A percentile compares a stretch with the other conserved stretches of the same genome.
Evolutionary conservation across 306 rosid genomes (phyloP).

Genomic region (Lathyrus tuberosus): DNA sequence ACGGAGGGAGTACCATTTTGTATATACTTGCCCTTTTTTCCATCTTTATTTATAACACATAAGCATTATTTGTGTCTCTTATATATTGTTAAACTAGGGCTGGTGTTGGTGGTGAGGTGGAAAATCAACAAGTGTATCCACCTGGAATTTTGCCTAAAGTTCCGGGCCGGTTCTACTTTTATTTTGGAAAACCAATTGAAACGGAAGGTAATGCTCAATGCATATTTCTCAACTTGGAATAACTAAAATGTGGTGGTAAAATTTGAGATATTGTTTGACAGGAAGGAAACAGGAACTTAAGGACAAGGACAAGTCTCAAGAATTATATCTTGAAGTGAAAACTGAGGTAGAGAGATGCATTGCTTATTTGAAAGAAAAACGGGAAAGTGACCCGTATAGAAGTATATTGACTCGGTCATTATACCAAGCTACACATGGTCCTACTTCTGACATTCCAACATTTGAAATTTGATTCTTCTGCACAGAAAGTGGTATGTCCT

Average conservation of each 20-base stretch:
- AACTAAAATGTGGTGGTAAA: constrained; percentile 15
- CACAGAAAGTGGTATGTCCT: neutral
- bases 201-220: constrained; percentile 59
- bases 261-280: constrained; percentile 44
- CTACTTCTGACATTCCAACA: constrained; percentile 66
- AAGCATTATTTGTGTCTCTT: neutral
- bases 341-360: constrained; percentile 73
- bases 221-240: neutral
- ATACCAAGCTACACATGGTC: constrained; percentile 65
- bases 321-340: constrained; percentile 71
- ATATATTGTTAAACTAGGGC: constrained; percentile 41
- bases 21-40: neutral
- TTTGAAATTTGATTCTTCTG: constrained; percentile 61
- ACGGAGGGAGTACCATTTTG: too few species aligned
- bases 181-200: constrained; percentile 85
- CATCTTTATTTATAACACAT: neutral
- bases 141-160: constrained; percentile 78
- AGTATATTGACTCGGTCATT: constrained; percentile 53
- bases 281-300: constrained; percentile 67
- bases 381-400: constrained; percentile 80
- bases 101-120: constrained; percentile 60
- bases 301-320: constrained; percentile 59
- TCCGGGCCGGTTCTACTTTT: constrained; percentile 83
- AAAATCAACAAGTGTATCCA: constrained; percentile 69
- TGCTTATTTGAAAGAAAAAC: constrained; percentile 65